Percentiles rank a stretch among this genome's conserved stretches.
These are phyloP conservation scores for Cordyceps pruinosa DNA, from an alignment of 2,329 filamentous ascomycete species.

Conservation along the genomic window DNA sequence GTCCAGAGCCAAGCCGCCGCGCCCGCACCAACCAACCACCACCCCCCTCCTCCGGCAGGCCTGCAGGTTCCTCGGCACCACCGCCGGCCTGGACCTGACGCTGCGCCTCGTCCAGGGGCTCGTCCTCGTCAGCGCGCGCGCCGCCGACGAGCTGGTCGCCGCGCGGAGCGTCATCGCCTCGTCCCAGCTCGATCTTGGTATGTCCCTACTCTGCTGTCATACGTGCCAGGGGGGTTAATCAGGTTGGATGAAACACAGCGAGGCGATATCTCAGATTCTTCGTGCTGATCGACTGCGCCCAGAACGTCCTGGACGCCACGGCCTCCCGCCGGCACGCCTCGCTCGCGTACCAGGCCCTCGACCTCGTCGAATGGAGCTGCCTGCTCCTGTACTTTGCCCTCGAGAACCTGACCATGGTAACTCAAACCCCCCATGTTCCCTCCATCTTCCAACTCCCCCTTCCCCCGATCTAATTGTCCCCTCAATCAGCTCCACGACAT, in stretches of 20 bases:
- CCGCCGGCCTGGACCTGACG: slow-evolving; percentile 8
- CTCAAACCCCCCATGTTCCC: background rate
- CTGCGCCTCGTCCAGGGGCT: slow-evolving; percentile 7
- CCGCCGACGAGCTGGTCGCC: background rate
- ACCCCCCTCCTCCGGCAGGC: background rate
- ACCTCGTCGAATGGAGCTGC: slow-evolving; percentile 11
- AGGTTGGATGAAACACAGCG: background rate
- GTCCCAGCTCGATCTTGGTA: slow-evolving; percentile 9
- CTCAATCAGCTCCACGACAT: slow-evolving; percentile 10
- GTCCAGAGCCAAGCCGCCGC: background rate
- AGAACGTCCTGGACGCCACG: slow-evolving; percentile 1
- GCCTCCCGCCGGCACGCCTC: background rate
- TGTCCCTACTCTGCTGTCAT: background rate
- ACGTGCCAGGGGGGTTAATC: background rate
- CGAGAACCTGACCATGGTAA: slow-evolving; percentile 12
- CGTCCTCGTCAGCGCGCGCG: slow-evolving; percentile 1
- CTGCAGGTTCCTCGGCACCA: slow-evolving; percentile 8
- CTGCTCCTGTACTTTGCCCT: slow-evolving; percentile 11
- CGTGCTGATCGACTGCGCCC: slow-evolving; percentile 7
- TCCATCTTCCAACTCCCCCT: too few species aligned
- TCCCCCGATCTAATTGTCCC: background rate
- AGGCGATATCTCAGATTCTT: slow-evolving; percentile 12
- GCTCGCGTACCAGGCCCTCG: background rate
- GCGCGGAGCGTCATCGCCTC: background rate
- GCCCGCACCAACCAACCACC: background rate